These are phyloP conservation scores for Guadua angustifolia DNA, from an alignment of 176 grass and related monocot genomes.

Conservation along the genomic window DNA sequence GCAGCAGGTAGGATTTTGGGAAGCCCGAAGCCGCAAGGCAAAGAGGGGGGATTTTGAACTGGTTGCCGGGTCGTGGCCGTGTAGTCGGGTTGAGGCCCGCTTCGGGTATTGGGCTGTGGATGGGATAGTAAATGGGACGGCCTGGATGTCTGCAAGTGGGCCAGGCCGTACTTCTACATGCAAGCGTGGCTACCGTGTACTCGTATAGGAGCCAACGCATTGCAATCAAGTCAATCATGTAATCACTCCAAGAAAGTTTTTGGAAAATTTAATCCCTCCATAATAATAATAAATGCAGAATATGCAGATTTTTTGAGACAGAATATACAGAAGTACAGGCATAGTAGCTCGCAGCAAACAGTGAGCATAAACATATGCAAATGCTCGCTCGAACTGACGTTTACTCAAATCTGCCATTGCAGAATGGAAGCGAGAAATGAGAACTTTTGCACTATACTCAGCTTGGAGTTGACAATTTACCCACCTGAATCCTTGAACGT, in stretches of 20 bases:
- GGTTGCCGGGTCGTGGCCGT: constrained; percentile 24
- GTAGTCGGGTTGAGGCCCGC: neutral
- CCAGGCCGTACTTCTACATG: neutral
- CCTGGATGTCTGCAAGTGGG: neutral
- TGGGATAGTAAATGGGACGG: neutral
- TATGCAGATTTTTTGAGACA: neutral
- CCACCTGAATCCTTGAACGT: neutral
- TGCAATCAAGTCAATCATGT: neutral
- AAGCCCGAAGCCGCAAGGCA: neutral
- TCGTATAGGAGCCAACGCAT: too few species aligned
- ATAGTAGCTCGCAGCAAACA: neutral
- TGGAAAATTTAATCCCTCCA: neutral
- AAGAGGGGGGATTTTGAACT: neutral
- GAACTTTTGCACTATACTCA: neutral
- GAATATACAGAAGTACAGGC: neutral
- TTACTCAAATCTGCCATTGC: neutral
- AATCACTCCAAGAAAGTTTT: neutral
- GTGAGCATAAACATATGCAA: neutral
- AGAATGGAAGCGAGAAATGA: neutral
- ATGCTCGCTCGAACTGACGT: neutral
- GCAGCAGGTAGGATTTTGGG: constrained; percentile 54
- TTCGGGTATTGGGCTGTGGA: neutral
- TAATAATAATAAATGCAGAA: neutral
- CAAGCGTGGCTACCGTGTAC: neutral
- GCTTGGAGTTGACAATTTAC: neutral